phyloP scores from a whole-genome alignment of 202 grass and related monocot species.

The Saccharum hybrid region DNA sequence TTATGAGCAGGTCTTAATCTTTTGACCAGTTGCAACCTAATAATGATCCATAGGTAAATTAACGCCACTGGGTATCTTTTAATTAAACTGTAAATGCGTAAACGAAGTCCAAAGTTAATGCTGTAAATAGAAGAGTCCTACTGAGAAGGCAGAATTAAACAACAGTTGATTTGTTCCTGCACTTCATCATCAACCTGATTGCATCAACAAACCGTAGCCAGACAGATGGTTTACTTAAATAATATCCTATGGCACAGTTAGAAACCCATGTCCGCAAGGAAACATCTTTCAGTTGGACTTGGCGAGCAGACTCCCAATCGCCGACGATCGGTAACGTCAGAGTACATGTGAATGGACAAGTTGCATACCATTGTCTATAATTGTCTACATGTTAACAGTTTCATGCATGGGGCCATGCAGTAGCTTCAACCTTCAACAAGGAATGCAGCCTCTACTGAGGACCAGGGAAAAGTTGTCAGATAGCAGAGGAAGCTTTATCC shows the following conservation, averaged over 20 bases:
- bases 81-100: background rate
- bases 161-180: conserved; percentile 27
- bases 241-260: conserved; percentile 52
- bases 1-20: background rate
- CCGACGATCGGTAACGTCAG: conserved; percentile 55
- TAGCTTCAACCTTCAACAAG: conserved; percentile 53
- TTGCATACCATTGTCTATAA: conserved; percentile 13
- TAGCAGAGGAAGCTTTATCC: conserved; percentile 36
- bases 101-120: background rate
- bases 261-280: conserved; percentile 63
- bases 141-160: conserved; percentile 15
- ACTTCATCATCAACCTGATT: conserved; percentile 13
- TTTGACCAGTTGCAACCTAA: conserved; percentile 15
- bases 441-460: conserved; percentile 40
- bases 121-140: background rate
- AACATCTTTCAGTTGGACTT: conserved; percentile 61
- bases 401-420: conserved; percentile 36
- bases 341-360: conserved; percentile 40
- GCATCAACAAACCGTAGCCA: background rate
- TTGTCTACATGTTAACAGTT: conserved; percentile 36
- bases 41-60: conserved; percentile 1
- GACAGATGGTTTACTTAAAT: conserved; percentile 42
- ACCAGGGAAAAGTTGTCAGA: conserved; percentile 29
- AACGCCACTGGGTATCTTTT: background rate
- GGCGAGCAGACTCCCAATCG: conserved; percentile 38